A percentile compares a stretch with the other conserved stretches of the same genome.
Conservation (phyloP, 495 filamentous ascomycete species). For the Lineolata rhizophorae region DNA sequence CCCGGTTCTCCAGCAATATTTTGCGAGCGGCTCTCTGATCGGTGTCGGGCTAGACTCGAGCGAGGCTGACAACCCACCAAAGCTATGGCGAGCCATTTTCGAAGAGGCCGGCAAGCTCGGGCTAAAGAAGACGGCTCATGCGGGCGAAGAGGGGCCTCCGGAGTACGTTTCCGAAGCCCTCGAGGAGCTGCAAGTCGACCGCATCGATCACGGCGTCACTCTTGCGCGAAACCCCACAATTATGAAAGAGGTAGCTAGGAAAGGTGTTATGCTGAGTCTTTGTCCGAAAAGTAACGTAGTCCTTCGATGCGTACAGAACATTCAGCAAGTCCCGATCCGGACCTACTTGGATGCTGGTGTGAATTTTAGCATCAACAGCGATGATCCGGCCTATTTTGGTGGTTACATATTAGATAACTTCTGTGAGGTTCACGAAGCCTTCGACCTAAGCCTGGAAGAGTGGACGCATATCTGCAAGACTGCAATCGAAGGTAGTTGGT, state of each 20-base stretch:
- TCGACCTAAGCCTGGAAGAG: slow-evolving; percentile 33
- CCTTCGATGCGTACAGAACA: slow-evolving; percentile 31
- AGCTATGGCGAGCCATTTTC: slow-evolving; percentile 38
- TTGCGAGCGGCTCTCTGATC: slow-evolving; percentile 28
- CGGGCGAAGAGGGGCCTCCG: slow-evolving; percentile 53
- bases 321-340: slow-evolving; percentile 39
- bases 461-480: slow-evolving; percentile 41
- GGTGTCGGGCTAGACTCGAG: slow-evolving; percentile 48
- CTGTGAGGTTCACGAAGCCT: slow-evolving; percentile 52
- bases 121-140: slow-evolving; percentile 43
- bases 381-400: slow-evolving; percentile 69
- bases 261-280: slow-evolving; percentile 38
- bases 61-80: slow-evolving; percentile 40
- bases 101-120: slow-evolving; percentile 24
- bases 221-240: slow-evolving; percentile 37
- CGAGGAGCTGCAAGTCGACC: slow-evolving; percentile 28
- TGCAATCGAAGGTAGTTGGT: slow-evolving; percentile 41
- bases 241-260: slow-evolving; percentile 30
- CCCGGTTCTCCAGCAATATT: slow-evolving; percentile 26
- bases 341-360: slow-evolving; percentile 39
- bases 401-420: slow-evolving; percentile 59
- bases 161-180: slow-evolving; percentile 43
- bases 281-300: slow-evolving; percentile 57
- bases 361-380: slow-evolving; percentile 19
- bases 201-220: slow-evolving; percentile 55